phyloP scores from a whole-genome alignment of 805 yeast genomes.

The Saccharomyces eubayanus region DNA sequence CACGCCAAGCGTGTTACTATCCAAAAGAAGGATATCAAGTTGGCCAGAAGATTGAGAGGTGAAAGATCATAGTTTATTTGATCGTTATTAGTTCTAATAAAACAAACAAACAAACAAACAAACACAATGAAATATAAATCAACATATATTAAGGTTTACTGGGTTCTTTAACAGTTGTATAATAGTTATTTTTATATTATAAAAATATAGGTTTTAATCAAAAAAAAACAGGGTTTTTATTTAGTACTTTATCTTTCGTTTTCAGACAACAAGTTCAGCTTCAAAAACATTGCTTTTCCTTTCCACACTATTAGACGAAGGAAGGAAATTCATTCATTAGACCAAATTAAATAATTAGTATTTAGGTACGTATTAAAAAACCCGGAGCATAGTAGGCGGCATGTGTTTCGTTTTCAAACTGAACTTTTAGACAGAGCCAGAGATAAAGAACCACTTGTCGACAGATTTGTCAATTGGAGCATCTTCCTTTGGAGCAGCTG shows the following conservation, averaged over 20 bases:
- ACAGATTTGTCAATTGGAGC: slow-evolving; percentile 94
- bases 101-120: neutral
- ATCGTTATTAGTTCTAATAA: neutral
- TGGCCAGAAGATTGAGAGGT: slow-evolving; percentile 97
- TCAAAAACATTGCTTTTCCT: neutral
- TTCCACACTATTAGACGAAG: neutral
- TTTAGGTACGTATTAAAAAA: neutral
- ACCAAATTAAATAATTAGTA: neutral
- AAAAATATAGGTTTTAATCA: neutral
- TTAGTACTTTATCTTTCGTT: neutral
- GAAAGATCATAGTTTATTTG: slow-evolving; percentile 60
- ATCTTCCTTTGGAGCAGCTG: slow-evolving; percentile 63
- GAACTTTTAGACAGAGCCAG: slow-evolving; percentile 51
- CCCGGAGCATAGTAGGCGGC: neutral
- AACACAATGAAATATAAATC: neutral
- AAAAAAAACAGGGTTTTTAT: neutral
- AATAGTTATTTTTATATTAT: neutral
- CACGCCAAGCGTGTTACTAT: slow-evolving; percentile 99
- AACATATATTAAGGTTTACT: neutral
- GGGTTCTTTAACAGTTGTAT: neutral
- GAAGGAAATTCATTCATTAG: neutral
- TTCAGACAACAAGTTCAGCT: neutral
- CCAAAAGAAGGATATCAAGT: slow-evolving; percentile 95
- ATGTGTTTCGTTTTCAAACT: neutral
- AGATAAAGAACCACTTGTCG: slow-evolving; percentile 98